Evolutionary conservation across 2,329 filamentous ascomycete species (phyloP).

Genomic region (Neonectria faginata): DNA sequence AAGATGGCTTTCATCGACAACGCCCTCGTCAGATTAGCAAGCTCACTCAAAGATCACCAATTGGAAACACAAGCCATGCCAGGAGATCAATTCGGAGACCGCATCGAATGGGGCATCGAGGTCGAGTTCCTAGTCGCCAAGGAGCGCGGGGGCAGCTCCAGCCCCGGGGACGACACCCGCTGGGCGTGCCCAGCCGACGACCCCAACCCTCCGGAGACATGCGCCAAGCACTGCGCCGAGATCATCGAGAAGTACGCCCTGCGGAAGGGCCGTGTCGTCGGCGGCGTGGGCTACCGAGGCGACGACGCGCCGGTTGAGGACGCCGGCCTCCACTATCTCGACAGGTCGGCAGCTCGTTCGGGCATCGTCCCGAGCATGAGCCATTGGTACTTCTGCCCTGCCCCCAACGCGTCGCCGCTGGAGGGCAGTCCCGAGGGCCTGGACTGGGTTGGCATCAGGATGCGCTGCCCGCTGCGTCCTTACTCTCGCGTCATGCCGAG

Average conservation of each 20-base stretch:
- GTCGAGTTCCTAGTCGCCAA: conserved; percentile 44
- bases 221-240: conserved; percentile 28
- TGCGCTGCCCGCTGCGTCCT: conserved; percentile 36
- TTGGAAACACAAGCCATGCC: neutral
- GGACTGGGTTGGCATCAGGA: conserved; percentile 45
- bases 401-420: conserved; percentile 21
- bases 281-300: conserved; percentile 25
- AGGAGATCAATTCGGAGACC: conserved; percentile 1
- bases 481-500: neutral
- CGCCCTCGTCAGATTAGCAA: neutral
- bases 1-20: neutral
- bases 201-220: conserved; percentile 22
- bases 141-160: conserved; percentile 12
- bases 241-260: conserved; percentile 5
- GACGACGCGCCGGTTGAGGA: neutral
- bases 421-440: conserved; percentile 34
- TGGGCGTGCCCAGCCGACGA: conserved; percentile 37
- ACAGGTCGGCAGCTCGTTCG: neutral
- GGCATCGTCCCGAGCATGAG: conserved; percentile 14
- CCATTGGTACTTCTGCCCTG: conserved; percentile 34
- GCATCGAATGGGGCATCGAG: conserved; percentile 35
- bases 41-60: neutral
- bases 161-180: neutral
- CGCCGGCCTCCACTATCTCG: neutral
- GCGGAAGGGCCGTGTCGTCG: neutral